Evolutionary conservation across 352 stramenopile species (phyloP), one percentile per base, ranked within the genome.

Genomic region (Phytopythium aichiense): DNA sequence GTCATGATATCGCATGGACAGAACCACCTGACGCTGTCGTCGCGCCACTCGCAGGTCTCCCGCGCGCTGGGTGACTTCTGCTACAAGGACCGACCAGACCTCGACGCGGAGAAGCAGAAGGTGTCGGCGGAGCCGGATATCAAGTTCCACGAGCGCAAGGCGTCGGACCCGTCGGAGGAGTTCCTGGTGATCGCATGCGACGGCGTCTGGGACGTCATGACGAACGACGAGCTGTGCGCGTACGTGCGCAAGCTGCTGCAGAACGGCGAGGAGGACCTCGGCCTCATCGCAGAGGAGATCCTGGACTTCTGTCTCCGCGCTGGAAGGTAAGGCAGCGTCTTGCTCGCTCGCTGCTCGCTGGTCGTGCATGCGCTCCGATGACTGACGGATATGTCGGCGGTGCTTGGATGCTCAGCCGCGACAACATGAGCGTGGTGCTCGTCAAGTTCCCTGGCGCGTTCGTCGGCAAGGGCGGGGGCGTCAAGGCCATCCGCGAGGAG

Each of bases 141-240:
- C 64, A 81, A 90, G 67, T 76, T 95, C 53, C 72, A 95, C 51
- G 49, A 68, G 60, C 77, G 90, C 12, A 79, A 91, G 50, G 76
- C 79, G 45, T 84, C 92, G 51, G 79, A 92, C 55, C 76, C 79
- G 45, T 84, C 92, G 48, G 89, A 98, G 58, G 87, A 97, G 68
- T 97, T 97, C 60, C 68, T 98, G 5, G 67, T 98, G 20, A 73
- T 98, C 38, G 92, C 91, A 12, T 98, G 91, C 60, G 92, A 98
- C 58, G 93, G 92, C 43, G 96, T 98, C 56, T 98, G 93, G 92
- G 93, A 98, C 56, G 92, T 98, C 38, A 96, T 98, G 84, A 84
- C 65, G 51, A 96, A 97, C 61, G 85, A 98, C 65, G 84, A 96
- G 56, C 77, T 87, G 28, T 92, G 90, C 54, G 76, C 86, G 33